A percentile compares a stretch with the other conserved stretches of the same genome.
Evolutionary conservation across 257 asterid genomes (phyloP).

Genomic region (Solanum pimpinellifolium): DNA sequence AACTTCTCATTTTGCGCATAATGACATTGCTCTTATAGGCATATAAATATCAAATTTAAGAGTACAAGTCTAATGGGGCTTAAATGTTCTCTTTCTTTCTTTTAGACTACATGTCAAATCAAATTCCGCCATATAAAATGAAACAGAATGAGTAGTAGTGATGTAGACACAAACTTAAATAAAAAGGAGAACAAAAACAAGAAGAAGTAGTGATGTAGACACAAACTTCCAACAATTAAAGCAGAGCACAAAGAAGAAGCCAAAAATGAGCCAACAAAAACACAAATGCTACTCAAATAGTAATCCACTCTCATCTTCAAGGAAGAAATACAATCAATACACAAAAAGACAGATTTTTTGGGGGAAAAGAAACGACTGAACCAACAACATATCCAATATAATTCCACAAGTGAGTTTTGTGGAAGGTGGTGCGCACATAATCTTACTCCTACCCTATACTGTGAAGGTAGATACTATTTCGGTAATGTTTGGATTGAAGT

Average conservation of each 20-base stretch:
- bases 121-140: not conserved
- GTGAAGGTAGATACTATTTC: not conserved
- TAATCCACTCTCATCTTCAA: not conserved
- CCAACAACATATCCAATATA: not conserved
- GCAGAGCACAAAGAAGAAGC: not conserved
- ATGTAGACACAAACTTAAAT: not conserved
- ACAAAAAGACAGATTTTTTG: not conserved
- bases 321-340: not conserved
- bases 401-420: not conserved
- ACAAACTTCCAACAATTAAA: not conserved
- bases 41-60: not conserved
- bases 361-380: not conserved
- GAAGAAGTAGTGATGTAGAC: not conserved
- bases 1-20: not conserved
- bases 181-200: not conserved
- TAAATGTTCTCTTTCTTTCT: not conserved
- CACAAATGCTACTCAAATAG: not conserved
- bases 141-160: not conserved
- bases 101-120: not conserved
- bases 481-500: not conserved
- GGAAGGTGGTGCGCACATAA: not conserved
- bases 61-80: not conserved
- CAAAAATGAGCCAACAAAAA: not conserved
- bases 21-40: not conserved
- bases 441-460: not conserved